Conservation (phyloP, 495 filamentous ascomycete species). For the Talaromyces proteolyticus region DNA sequence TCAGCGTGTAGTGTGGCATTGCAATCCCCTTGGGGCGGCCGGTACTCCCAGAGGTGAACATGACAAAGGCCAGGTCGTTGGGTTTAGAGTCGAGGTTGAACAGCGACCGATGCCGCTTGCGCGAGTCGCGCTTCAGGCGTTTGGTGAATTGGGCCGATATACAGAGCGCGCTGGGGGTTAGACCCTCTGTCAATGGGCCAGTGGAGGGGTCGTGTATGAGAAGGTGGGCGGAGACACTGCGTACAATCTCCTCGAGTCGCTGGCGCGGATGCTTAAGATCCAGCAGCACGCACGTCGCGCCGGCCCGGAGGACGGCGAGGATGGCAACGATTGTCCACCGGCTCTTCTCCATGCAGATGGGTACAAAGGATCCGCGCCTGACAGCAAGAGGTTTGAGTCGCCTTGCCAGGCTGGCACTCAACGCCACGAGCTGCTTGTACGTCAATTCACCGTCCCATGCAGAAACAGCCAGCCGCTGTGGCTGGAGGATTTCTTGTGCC, state of each 20-base stretch:
- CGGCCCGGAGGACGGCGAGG: conserved; percentile 43
- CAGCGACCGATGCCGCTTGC: no score
- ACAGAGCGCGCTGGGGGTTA: no score
- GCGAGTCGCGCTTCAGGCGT: no score
- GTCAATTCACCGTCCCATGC: conserved; percentile 46
- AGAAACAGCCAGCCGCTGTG: conserved; percentile 21
- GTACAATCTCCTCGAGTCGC: conserved; percentile 44
- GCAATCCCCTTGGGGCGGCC: conserved; percentile 63
- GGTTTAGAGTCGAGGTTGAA: no score
- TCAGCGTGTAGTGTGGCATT: no score
- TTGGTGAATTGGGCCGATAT: no score
- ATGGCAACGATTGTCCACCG: conserved; percentile 35
- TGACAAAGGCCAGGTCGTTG: conserved; percentile 43
- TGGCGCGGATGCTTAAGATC: conserved; percentile 35
- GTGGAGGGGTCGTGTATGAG: no score
- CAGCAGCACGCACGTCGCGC: conserved; percentile 51
- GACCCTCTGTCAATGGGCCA: no score
- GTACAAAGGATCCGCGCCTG: conserved; percentile 27
- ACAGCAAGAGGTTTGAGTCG: conserved; percentile 18
- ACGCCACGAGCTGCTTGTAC: conserved; percentile 36
- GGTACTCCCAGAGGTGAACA: conserved; percentile 76
- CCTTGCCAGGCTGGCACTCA: conserved; percentile 20
- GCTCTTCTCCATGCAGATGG: conserved; percentile 41
- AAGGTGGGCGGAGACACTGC: no score
- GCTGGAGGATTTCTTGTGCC: conserved; percentile 17